Evolutionary conservation across 768 basidiomycete species (phyloP).

Genomic region (Termitomyces sp.): DNA sequence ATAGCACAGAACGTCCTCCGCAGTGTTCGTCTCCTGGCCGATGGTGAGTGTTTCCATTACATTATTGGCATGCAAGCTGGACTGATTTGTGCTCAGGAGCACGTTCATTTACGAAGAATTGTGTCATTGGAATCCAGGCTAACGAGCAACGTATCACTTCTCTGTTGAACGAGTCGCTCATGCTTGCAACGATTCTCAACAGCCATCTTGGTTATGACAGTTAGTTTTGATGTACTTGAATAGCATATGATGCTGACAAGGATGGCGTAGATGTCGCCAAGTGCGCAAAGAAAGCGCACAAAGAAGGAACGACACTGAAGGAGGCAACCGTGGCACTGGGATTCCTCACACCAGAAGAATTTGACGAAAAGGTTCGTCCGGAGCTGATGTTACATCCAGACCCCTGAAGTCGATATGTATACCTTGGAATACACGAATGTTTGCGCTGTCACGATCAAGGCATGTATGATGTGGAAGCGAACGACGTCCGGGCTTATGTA

Average conservation of each 20-base stretch:
- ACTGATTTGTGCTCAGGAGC: slow-evolving; percentile 42
- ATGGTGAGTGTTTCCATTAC: slow-evolving; percentile 57
- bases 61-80: background rate
- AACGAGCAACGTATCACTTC: slow-evolving; percentile 91
- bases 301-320: slow-evolving; percentile 94
- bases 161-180: slow-evolving; percentile 90
- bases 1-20: slow-evolving; percentile 97
- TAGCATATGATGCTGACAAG: slow-evolving; percentile 11
- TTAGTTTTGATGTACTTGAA: slow-evolving; percentile 34
- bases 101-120: slow-evolving; percentile 95
- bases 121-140: slow-evolving; percentile 92
- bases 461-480: slow-evolving; percentile 10
- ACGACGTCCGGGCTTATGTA: slow-evolving; percentile 10
- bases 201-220: slow-evolving; percentile 96
- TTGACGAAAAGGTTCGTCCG: slow-evolving; percentile 89
- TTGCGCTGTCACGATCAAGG: background rate
- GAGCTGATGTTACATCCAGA: slow-evolving; percentile 83
- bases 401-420: slow-evolving; percentile 20
- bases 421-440: background rate
- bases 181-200: slow-evolving; percentile 98
- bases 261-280: slow-evolving; percentile 80
- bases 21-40: slow-evolving; percentile 88
- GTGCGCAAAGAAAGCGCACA: slow-evolving; percentile 99
- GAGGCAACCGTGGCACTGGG: slow-evolving; percentile 89
- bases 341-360: slow-evolving; percentile 84